These are phyloP conservation scores for Mycena leptocephala DNA, from an alignment of 768 basidiomycete genomes.

Conservation along the genomic window DNA sequence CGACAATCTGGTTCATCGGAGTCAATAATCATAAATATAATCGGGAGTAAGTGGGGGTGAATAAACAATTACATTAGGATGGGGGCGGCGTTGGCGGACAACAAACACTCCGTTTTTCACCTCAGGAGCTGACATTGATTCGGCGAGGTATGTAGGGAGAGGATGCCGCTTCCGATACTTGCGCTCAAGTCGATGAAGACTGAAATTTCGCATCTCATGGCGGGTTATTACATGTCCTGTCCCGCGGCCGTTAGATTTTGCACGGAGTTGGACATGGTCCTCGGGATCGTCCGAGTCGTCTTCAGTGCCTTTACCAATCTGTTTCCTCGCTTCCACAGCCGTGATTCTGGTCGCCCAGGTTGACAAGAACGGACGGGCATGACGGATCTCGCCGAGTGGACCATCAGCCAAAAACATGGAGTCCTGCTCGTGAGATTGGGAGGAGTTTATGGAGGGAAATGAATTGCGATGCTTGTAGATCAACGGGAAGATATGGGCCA, in stretches of 20 bases:
- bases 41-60: neutral
- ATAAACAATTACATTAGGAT: constrained; percentile 2
- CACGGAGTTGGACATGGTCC: neutral
- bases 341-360: neutral
- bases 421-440: neutral
- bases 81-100: neutral
- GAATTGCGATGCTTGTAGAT: neutral
- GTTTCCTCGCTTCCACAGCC: neutral
- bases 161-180: neutral
- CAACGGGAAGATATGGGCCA: neutral
- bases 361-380: constrained; percentile 7
- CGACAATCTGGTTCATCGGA: neutral
- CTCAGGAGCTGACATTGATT: neutral
- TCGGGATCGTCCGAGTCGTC: neutral
- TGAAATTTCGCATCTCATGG: neutral
- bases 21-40: neutral
- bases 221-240: neutral
- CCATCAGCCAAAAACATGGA: neutral
- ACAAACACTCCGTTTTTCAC: constrained; percentile 38
- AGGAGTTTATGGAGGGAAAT: neutral
- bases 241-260: neutral
- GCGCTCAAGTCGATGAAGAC: neutral
- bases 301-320: neutral
- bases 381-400: neutral
- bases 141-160: neutral